Evolutionary conservation across 2,329 filamentous ascomycete species (phyloP), one percentile per base, ranked within the genome.

Genomic region (Diplodia seriata): DNA sequence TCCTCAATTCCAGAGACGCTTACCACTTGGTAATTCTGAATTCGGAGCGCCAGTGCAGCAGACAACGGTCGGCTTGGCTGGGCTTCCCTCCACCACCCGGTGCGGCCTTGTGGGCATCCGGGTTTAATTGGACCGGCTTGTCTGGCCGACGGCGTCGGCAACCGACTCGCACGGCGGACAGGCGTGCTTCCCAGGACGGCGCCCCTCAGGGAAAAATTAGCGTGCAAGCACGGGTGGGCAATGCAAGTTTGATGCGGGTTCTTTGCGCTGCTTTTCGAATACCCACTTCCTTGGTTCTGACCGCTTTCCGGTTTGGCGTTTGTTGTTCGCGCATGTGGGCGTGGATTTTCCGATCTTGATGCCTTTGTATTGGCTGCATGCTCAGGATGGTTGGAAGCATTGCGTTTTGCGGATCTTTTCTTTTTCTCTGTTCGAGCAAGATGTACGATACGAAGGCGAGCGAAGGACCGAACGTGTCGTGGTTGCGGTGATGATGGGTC

Each of bases 271-370:
- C 50, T 54, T 65, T 67, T 67, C 66, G 55, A 67, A 67, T 67
- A 67, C 66, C 66, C 66, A 67, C 49, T 67, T 67, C 66, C 66
- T 67, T 67, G 66, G 66, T 67, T 61, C 56, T 56, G 55, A 31
- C 49, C 50, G 56, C 53, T 67, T 67, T 50, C 49, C 66, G 55
- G 66, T 67, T 67, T 67, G 55, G 55, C 55, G 66, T 67, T 67
- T 67, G 59, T 63, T 63, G n/a, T 49, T 63, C 43, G 47, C n/a
- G 59, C 62, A 54, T 47, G 49, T 55, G 62, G 31, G 47, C 59
- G 47, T 51, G 59, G 31, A 51, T 6, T 53, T 63, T 51, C 59
- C 47, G 14, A 63, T 63, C 43, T 63, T 63, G 59, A 63, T 63
- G 59, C 47, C 59, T 63, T 63, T 49, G 31, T 63, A 38, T 63